Percentiles rank a stretch among this genome's conserved stretches.
These are phyloP conservation scores for Sordariomycetes sp. DNA, from an alignment of 2,329 filamentous ascomycete genomes.

Conservation along the genomic window DNA sequence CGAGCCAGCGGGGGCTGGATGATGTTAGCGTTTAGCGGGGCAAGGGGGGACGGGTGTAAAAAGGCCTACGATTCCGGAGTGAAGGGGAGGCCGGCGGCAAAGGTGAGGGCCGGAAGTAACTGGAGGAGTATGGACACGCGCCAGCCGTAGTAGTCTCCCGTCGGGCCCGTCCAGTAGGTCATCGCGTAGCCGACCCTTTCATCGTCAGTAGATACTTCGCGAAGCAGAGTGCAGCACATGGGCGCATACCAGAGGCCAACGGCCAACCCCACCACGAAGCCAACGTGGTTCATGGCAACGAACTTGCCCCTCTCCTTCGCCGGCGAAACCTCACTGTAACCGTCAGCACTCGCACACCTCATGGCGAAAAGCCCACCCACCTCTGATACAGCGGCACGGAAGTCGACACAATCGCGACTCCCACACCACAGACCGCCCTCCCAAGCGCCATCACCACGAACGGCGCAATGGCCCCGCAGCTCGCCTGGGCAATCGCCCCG, in stretches of 20 bases:
- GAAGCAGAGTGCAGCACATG: not conserved
- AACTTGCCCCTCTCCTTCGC: conserved; percentile 41
- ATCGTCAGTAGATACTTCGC: not conserved
- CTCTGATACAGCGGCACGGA: conserved; percentile 48
- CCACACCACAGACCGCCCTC: conserved; percentile 39
- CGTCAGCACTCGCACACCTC: not conserved
- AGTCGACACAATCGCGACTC: conserved; percentile 43
- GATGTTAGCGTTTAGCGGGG: not conserved
- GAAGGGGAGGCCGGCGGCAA: conserved; percentile 37
- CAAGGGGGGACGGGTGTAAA: not conserved
- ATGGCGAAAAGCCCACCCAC: conserved; percentile 14
- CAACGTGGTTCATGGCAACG: conserved; percentile 49
- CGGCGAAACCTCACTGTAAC: conserved; percentile 40
- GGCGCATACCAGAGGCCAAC: conserved; percentile 40
- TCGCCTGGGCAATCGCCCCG: conserved; percentile 37
- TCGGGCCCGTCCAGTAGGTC: conserved; percentile 36
- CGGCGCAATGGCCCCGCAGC: conserved; percentile 26
- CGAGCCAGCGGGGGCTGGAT: conserved; percentile 43
- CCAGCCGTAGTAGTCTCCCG: conserved; percentile 38
- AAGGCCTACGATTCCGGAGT: conserved; percentile 39
- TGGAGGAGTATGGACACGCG: conserved; percentile 40
- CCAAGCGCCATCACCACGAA: conserved; percentile 38
- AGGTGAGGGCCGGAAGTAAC: conserved; percentile 37
- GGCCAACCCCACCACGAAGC: conserved; percentile 43
- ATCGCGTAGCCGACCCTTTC: conserved; percentile 44